phyloP scores from a whole-genome alignment of 2,329 filamentous ascomycete species.

The Fusarium nygamai region DNA sequence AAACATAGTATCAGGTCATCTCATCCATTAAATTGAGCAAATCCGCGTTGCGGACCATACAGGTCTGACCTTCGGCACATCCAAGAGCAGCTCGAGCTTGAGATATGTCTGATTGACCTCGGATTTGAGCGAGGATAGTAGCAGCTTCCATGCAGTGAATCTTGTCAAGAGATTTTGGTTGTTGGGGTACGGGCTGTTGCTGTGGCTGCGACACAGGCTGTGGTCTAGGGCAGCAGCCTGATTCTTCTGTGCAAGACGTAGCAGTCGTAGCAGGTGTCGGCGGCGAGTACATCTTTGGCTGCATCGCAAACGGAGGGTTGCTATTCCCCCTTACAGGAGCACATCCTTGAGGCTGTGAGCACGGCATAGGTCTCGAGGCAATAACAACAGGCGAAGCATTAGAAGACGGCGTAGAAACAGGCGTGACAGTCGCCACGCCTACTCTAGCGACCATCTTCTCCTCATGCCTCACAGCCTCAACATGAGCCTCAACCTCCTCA shows the following conservation, averaged over 20 bases:
- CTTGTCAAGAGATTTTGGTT: constrained; percentile 20
- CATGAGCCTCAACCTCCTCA: constrained; percentile 35
- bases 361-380: neutral
- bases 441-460: neutral
- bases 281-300: neutral
- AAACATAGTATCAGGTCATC: constrained; percentile 22
- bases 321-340: neutral
- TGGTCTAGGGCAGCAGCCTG: constrained; percentile 8
- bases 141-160: constrained; percentile 43
- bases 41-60: constrained; percentile 49
- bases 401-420: constrained; percentile 14
- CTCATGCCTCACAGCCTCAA: constrained; percentile 12
- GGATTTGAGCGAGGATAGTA: constrained; percentile 53
- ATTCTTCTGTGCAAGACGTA: neutral
- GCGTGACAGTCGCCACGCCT: neutral
- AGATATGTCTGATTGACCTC: constrained; percentile 46
- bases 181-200: neutral
- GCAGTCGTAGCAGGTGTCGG: neutral
- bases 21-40: constrained; percentile 49
- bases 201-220: neutral
- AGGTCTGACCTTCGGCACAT: constrained; percentile 40
- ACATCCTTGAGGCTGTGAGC: neutral
- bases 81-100: constrained; percentile 45
- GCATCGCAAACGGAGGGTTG: neutral
- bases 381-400: constrained; percentile 13